Conservation (phyloP, 371 early-diverging fungal genomes). For the Capillidium heterosporum region DNA sequence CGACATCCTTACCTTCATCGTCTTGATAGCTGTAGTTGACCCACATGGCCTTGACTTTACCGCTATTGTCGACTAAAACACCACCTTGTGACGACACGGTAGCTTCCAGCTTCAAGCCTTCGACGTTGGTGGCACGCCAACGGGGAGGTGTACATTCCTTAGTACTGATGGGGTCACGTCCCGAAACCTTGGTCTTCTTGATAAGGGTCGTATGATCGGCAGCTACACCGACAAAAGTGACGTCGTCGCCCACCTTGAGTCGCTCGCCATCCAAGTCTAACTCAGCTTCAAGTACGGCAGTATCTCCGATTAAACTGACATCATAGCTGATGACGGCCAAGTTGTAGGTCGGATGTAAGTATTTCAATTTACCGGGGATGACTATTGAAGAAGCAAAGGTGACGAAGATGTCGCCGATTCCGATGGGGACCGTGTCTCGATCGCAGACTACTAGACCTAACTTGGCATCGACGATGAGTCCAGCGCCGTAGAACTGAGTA, state of each 20-base stretch:
- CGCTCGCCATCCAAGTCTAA: slow-evolving; percentile 63
- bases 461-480: slow-evolving; percentile 49
- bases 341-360: slow-evolving; percentile 68
- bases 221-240: slow-evolving; percentile 44
- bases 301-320: slow-evolving; percentile 45
- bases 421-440: slow-evolving; percentile 47
- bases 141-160: slow-evolving; percentile 34
- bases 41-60: slow-evolving; percentile 55
- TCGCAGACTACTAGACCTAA: slow-evolving; percentile 49
- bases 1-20: slow-evolving; percentile 34
- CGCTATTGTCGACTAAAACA: slow-evolving; percentile 43
- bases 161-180: slow-evolving; percentile 32
- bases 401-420: slow-evolving; percentile 45
- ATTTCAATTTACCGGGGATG: slow-evolving; percentile 55
- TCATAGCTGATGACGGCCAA: slow-evolving; percentile 55
- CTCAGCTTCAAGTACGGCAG: slow-evolving; percentile 47
- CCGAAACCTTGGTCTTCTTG: slow-evolving; percentile 29
- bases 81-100: slow-evolving; percentile 35
- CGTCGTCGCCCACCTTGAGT: slow-evolving; percentile 36
- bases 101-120: slow-evolving; percentile 57
- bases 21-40: slow-evolving; percentile 48
- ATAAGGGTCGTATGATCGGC: slow-evolving; percentile 24
- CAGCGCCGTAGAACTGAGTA: slow-evolving; percentile 53
- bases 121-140: slow-evolving; percentile 53
- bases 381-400: slow-evolving; percentile 59